A percentile compares a stretch with the other conserved stretches of the same genome.
Conservation (phyloP, 108 stramenopile genomes). For the Fragilaria radians region DNA sequence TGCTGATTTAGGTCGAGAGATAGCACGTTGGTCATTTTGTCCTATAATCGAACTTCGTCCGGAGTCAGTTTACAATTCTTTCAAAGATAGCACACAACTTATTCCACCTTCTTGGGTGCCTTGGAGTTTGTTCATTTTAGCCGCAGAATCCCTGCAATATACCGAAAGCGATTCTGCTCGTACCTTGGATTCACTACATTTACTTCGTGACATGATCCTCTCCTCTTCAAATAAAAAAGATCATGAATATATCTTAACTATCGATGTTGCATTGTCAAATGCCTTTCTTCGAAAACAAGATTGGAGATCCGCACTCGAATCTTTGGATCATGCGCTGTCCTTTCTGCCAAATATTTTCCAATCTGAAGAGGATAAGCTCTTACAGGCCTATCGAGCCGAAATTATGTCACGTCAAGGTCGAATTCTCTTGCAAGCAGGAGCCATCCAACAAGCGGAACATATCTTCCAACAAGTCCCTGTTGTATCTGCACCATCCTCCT, state of each 20-base stretch:
- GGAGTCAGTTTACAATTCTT: too few relatives aligned
- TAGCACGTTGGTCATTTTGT: conserved; percentile 45
- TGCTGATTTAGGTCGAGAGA: conserved; percentile 47
- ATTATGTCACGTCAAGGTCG: conserved; percentile 72
- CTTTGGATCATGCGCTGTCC: conserved; percentile 51
- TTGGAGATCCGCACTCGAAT: conserved; percentile 74
- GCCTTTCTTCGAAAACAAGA: conserved; percentile 45
- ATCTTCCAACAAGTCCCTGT: conserved; percentile 25
- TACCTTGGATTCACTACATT: conserved; percentile 40
- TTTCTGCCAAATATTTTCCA: conserved; percentile 17
- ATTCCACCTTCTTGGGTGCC: conserved; percentile 23
- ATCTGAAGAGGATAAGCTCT: conserved; percentile 13
- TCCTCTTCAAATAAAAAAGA: too few relatives aligned
- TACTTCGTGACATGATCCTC: conserved; percentile 39
- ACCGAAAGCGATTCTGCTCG: not conserved
- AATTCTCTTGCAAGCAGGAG: conserved; percentile 76
- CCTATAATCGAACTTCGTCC: too few relatives aligned
- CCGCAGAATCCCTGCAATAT: conserved; percentile 49
- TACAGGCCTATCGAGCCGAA: conserved; percentile 39
- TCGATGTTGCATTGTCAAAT: conserved; percentile 57
- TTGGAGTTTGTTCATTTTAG: conserved; percentile 42
- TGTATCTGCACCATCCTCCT: not conserved
- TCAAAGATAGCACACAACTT: conserved; percentile 17
- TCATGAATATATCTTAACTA: conserved; percentile 8
- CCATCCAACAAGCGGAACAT: conserved; percentile 40